A percentile compares a stretch with the other conserved stretches of the same genome.
Conservation (phyloP, 352 stramenopile genomes). For the Globisporangium viniferum region DNA sequence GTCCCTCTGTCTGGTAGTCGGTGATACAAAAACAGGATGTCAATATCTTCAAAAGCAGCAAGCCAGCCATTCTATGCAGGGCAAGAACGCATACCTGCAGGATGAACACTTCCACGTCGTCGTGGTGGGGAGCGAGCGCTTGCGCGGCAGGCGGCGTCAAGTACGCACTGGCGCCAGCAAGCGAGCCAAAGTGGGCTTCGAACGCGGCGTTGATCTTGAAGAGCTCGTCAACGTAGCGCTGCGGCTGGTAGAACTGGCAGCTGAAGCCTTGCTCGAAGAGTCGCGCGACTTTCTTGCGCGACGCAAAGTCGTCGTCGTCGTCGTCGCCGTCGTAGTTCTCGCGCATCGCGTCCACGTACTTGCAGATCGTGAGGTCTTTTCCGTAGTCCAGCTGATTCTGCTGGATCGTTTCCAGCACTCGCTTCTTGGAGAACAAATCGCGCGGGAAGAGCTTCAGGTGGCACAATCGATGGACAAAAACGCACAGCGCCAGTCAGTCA, state of each 20-base stretch:
- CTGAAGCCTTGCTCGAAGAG: slow-evolving; percentile 73
- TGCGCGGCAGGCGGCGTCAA: slow-evolving; percentile 74
- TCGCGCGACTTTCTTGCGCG: slow-evolving; percentile 50
- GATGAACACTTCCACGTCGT: slow-evolving; percentile 87
- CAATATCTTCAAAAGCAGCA: background rate
- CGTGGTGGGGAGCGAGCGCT: slow-evolving; percentile 82
- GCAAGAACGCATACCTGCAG: slow-evolving; percentile 28
- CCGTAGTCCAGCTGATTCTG: slow-evolving; percentile 55
- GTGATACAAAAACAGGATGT: background rate
- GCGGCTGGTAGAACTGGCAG: slow-evolving; percentile 88
- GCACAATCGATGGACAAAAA: background rate
- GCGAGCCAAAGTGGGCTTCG: slow-evolving; percentile 69
- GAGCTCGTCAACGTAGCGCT: slow-evolving; percentile 77
- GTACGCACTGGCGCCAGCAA: slow-evolving; percentile 78
- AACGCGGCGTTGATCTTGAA: slow-evolving; percentile 78
- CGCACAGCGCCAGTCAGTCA: background rate
- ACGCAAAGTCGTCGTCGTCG: slow-evolving; percentile 33
- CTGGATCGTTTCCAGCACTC: slow-evolving; percentile 58
- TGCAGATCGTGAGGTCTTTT: slow-evolving; percentile 72
- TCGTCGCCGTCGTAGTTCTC: slow-evolving; percentile 67
- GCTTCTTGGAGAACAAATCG: slow-evolving; percentile 65
- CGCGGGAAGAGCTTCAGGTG: slow-evolving; percentile 41
- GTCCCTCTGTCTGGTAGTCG: slow-evolving; percentile 55
- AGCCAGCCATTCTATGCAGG: background rate
- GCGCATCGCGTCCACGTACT: slow-evolving; percentile 62